Evolutionary conservation across 306 rosid genomes (phyloP).

Genomic region (Elaeagnus macrophylla): DNA sequence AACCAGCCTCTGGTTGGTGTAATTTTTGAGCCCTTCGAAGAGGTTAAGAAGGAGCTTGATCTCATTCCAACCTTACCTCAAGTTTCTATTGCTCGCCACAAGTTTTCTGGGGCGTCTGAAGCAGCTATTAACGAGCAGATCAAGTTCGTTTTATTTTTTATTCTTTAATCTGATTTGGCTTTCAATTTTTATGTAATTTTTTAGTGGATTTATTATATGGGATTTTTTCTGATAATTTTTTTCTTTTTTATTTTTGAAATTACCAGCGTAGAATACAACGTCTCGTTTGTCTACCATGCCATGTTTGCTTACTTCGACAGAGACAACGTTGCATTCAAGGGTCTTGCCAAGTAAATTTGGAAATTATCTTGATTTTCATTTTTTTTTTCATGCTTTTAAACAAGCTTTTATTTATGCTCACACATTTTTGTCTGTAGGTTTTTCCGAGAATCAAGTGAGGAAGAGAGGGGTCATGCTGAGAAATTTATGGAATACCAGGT

Average conservation of each 20-base stretch:
- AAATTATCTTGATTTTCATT: background rate
- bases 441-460: conserved; percentile 87
- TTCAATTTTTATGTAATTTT: too few species aligned
- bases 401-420: background rate
- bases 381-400: background rate
- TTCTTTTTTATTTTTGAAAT: background rate
- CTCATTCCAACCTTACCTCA: conserved; percentile 71
- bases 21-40: conserved; percentile 86
- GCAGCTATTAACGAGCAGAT: conserved; percentile 89
- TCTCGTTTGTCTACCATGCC: conserved; percentile 85
- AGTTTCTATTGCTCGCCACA: conserved; percentile 76
- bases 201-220: background rate
- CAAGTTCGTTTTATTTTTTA: conserved; percentile 36
- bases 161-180: background rate
- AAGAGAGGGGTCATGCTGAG: conserved; percentile 93
- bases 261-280: conserved; percentile 90
- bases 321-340: conserved; percentile 90
- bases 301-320: conserved; percentile 89
- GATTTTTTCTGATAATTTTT: background rate
- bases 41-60: conserved; percentile 83
- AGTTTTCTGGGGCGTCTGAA: conserved; percentile 44
- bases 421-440: conserved; percentile 28
- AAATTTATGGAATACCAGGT: conserved; percentile 94
- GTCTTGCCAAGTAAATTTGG: conserved; percentile 58
- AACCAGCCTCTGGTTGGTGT: conserved; percentile 60